Evolutionary conservation across 1,284 basidiomycete species (phyloP), one percentile per base, ranked within the genome.

Genomic region (Ceratobasidium sp.): DNA sequence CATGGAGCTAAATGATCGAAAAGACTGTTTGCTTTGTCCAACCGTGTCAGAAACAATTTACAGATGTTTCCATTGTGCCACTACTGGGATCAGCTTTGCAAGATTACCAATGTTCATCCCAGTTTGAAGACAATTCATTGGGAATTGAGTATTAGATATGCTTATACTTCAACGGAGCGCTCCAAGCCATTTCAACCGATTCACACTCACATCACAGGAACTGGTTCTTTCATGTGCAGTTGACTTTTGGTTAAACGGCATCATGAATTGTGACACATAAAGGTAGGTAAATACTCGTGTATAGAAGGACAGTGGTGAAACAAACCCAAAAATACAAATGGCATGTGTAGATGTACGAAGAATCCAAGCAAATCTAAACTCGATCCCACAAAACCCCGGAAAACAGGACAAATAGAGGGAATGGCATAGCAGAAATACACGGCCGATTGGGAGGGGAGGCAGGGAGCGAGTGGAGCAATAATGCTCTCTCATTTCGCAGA

Each of bases 221-320:
- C n/a, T n/a, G n/a, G n/a, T n/a, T n/a, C n/a, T n/a, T n/a, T n/a
- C n/a, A n/a, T n/a, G n/a, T n/a, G n/a, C n/a, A n/a, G n/a, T n/a
- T n/a, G n/a, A 6, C 9, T n/a, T 18, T 45, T 18, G 16, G 18
- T 10, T 55, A 55, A 55, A 55, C 34, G 34, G n/a, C n/a, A 34
- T 6, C 52, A 55, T 55, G 34, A 6, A 55, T 32, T 55, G 52
- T 55, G 32, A 30, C 52, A 55, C 52, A 55, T 55, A 55, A 55
- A n/a, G n/a, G n/a, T n/a, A n/a, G n/a, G 52, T 55, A 34, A 55
- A 32, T 55, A 30, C 30, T 55, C 52, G 52, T 55, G 52, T 55
- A 55, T n/a, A 34, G 34, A 55, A 55, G 18, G 6, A 55, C 18
- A n/a, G n/a, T n/a, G n/a, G 30, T 16, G 34, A 21, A 52, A 26